These are phyloP conservation scores for Sarocladium kiliense DNA, from an alignment of 2,329 filamentous ascomycete genomes.

Conservation along the genomic window DNA sequence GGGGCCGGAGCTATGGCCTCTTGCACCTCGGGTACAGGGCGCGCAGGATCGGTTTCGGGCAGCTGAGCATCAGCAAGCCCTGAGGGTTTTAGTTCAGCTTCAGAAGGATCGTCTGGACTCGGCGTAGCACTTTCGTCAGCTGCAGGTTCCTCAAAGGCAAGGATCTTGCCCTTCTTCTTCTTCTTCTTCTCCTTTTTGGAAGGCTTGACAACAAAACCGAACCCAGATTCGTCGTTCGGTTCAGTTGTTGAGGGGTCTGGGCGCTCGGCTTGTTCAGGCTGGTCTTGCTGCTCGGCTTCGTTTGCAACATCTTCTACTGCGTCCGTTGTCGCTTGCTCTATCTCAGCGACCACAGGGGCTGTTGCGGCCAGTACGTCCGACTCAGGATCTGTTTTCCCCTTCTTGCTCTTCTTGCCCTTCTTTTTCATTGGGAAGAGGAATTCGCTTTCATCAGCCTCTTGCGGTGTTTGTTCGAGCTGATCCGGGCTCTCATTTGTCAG, in stretches of 20 bases:
- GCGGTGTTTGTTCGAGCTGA: neutral
- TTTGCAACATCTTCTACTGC: neutral
- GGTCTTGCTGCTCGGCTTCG: neutral
- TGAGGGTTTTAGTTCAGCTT: neutral
- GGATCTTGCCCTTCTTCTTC: slow-evolving; percentile 8
- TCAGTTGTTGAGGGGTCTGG: neutral
- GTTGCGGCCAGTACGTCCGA: neutral
- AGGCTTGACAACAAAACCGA: neutral
- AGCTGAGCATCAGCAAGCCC: neutral
- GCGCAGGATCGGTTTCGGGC: too few relatives aligned
- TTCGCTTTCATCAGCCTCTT: neutral
- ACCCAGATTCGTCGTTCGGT: slow-evolving; percentile 8
- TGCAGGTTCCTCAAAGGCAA: neutral
- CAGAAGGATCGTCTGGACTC: neutral
- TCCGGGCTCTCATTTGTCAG: neutral
- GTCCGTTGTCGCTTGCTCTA: neutral
- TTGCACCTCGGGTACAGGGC: too few relatives aligned
- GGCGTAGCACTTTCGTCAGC: neutral
- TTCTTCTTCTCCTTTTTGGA: slow-evolving; percentile 12
- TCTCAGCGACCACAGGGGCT: neutral
- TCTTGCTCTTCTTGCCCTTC: slow-evolving; percentile 5
- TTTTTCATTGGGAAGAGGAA: slow-evolving; percentile 6
- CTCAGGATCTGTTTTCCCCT: neutral
- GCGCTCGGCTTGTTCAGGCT: neutral
- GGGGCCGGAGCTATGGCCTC: neutral